Base-by-base conservation (phyloP, 345 rosid species). In the Eucalyptus sp. region DNA sequence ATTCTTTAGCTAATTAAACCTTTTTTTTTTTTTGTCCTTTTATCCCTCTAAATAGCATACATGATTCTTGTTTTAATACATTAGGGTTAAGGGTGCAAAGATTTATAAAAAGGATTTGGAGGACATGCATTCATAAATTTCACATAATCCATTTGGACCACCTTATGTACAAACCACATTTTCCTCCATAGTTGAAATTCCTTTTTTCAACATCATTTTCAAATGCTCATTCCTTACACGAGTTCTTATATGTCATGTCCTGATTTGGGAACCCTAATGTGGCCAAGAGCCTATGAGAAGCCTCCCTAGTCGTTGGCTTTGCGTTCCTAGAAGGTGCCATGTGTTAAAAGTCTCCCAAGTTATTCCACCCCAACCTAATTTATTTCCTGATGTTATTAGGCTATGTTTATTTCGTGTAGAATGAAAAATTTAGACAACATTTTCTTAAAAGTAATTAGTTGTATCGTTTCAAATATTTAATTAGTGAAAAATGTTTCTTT, bases 391-490 rank as follows among this genome's bases (percentile, higher is more conserved):
- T 3, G 7, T 17, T 33, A 17, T 33, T 71, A 16, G 13, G 24
- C 10, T 52, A 1, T 31, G 3, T 16, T 15, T 66, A 76, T 31
- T 18, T 52, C 10, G 6, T 8, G 37, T 31, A 31, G 18, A 8
- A 15, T 66, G 12, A 16, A 66, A 15, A 4, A 16, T 16, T 31
- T 66, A 5, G 3, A 66, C 16, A 31, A 4, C 0, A 16, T 31
- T 8, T 31, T 31, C 10, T 15, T 31, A 7, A 31, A 66, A 66
- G 37, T 31, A 31, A 31, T 64, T 16, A 10, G 3, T 31, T 16
- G 0, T 16, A 31, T 31, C 4, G 0, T 37, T 31, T 31, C 2
- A 66, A 66, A 31, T 14, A 66, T 16, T 31, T 16, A 31, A 3
- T 66, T 10, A 31, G 0, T 16, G 12, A 31, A 17, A 68, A 31